These are phyloP conservation scores for Murraya paniculata DNA, from an alignment of 345 rosid genomes.

Conservation along the genomic window DNA sequence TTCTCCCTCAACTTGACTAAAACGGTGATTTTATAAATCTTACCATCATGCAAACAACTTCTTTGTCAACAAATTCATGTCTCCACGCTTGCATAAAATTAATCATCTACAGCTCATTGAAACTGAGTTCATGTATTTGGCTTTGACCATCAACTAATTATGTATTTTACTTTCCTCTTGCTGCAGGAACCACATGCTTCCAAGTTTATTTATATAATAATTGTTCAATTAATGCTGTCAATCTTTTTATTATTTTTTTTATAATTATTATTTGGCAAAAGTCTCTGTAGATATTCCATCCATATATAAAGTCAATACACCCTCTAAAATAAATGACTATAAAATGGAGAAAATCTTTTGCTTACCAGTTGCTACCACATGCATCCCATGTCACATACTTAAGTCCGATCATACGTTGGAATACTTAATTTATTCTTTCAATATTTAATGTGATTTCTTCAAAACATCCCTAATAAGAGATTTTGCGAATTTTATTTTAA, in stretches of 20 bases:
- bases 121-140: too few relatives aligned
- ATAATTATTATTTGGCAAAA: too few relatives aligned
- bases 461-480: neutral
- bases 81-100: neutral
- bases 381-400: neutral
- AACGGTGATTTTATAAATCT: slow-evolving; percentile 14
- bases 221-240: too few relatives aligned
- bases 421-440: too few relatives aligned
- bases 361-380: neutral
- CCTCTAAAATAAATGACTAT: neutral
- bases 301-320: slow-evolving; percentile 4
- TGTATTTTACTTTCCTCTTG: neutral
- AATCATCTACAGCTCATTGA: slow-evolving; percentile 5
- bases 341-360: neutral
- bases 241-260: too few relatives aligned
- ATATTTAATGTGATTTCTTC: too few relatives aligned
- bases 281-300: neutral
- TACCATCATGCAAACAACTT: neutral
- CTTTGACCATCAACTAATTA: neutral
- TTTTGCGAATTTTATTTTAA: too few relatives aligned
- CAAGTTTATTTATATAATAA: neutral
- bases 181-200: neutral
- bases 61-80: neutral
- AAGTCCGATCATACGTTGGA: too few relatives aligned
- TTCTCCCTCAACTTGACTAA: neutral